These are phyloP conservation scores for Penicillium sclerotiorum DNA, from an alignment of 2,329 filamentous ascomycete genomes.

Conservation along the genomic window DNA sequence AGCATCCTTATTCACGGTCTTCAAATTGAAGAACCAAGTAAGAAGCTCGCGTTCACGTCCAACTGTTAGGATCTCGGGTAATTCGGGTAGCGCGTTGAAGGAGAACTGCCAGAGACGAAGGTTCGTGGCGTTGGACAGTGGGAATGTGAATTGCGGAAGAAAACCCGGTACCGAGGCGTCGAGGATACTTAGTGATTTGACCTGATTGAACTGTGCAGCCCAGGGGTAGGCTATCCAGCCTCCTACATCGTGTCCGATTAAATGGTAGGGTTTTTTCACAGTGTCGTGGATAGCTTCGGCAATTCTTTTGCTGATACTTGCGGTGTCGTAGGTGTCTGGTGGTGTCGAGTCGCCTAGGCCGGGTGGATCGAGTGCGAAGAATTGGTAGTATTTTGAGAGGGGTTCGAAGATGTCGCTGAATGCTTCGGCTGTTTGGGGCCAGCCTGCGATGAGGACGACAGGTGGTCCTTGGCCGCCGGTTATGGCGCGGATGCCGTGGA, in stretches of 20 bases:
- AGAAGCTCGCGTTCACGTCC: slow-evolving; percentile 26
- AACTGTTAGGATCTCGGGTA: slow-evolving; percentile 26
- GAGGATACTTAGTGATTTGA: slow-evolving; percentile 25
- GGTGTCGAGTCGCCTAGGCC: slow-evolving; percentile 28
- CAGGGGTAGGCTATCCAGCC: slow-evolving; percentile 30
- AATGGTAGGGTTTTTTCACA: slow-evolving; percentile 22
- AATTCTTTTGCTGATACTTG: slow-evolving; percentile 25
- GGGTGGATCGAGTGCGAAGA: slow-evolving; percentile 23
- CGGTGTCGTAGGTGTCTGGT: slow-evolving; percentile 24
- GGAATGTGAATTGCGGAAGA: slow-evolving; percentile 19
- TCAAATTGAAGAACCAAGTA: slow-evolving; percentile 29
- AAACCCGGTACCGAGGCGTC: slow-evolving; percentile 22
- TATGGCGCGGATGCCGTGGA: slow-evolving; percentile 27
- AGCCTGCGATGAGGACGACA: slow-evolving; percentile 22
- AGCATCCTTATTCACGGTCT: slow-evolving; percentile 18
- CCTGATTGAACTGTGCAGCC: slow-evolving; percentile 24
- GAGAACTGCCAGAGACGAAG: slow-evolving; percentile 31
- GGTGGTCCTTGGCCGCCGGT: slow-evolving; percentile 25
- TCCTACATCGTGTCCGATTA: slow-evolving; percentile 31
- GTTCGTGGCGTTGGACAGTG: slow-evolving; percentile 21
- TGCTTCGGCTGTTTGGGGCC: slow-evolving; percentile 30
- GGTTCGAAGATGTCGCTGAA: slow-evolving; percentile 25
- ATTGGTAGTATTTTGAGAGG: slow-evolving; percentile 23
- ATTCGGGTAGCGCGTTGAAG: slow-evolving; percentile 29
- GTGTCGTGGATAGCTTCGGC: slow-evolving; percentile 16